Evolutionary conservation across 768 basidiomycete species (phyloP), one percentile per base, ranked within the genome.

Genomic region (Lactarius hatsudake): DNA sequence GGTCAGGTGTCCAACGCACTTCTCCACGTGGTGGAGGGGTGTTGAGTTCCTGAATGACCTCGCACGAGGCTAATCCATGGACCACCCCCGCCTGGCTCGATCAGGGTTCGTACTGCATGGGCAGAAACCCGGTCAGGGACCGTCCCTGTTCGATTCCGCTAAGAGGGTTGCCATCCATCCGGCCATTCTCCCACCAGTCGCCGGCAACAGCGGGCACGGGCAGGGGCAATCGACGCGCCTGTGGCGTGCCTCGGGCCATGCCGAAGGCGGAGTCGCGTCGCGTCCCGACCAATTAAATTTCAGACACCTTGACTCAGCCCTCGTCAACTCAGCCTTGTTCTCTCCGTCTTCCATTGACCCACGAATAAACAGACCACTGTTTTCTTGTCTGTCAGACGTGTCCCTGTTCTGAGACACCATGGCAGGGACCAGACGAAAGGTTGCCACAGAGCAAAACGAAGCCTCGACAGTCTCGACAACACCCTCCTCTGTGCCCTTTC

Each of bases 31-130:
- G 57, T 43, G 23, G 30, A 32, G n/a, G 58, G 59, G 45, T 12
- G 34, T 66, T 55, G 62, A 60, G 66, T 67, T 64, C 51, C 58
- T 54, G 62, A 63, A 67, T 67, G 23, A 18, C 17, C 12, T 20
- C 15, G 20, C 67, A 68, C 59, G 62, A 64, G 59, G 62, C 62
- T 60, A 63, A 67, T 63, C 61, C 56, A 48, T 57, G 55, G 65
- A 56, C 61, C 61, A 13, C 34, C 17, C 40, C 15, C 62, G 32
- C 36, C 56, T 48, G 23, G 53, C 23, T 36, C 38, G 59, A 60
- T 60, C 58, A 60, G 54, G 43, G 30, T 20, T 28, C 26, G n/a
- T 38, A 13, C 12, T 4, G 12, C 36, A 13, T 38, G 36, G 9
- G 9, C 36, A 38, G 36, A 38, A n/a, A 20, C 36, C 23, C 2